Conservation (phyloP, 1,139 yeast genomes). For the Kodamaea arcana region DNA sequence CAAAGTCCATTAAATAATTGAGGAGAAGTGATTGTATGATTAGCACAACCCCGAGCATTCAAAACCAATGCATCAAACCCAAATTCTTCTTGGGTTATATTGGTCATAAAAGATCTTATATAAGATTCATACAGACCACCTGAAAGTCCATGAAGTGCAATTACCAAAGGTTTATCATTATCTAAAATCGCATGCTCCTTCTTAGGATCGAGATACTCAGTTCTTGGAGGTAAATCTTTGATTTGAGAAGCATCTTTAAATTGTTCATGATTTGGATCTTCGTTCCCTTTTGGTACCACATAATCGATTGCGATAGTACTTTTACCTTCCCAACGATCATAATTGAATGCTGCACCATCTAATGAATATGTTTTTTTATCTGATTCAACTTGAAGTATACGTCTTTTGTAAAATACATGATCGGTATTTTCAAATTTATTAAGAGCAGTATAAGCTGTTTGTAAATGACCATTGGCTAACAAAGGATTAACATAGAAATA, state of each 20-base stretch:
- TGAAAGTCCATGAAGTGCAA: slow-evolving; percentile 56
- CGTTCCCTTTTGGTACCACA: slow-evolving; percentile 21
- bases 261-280: slow-evolving; percentile 22
- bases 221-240: slow-evolving; percentile 40
- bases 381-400: slow-evolving; percentile 30
- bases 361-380: slow-evolving; percentile 23
- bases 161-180: slow-evolving; percentile 47
- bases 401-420: slow-evolving; percentile 36
- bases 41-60: slow-evolving; percentile 60
- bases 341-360: slow-evolving; percentile 25
- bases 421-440: slow-evolving; percentile 35
- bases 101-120: slow-evolving; percentile 41
- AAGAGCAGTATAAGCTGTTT: slow-evolving; percentile 44
- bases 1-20: slow-evolving; percentile 57
- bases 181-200: slow-evolving; percentile 26
- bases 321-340: slow-evolving; percentile 41
- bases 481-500: slow-evolving; percentile 36
- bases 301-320: slow-evolving; percentile 41
- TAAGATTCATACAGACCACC: slow-evolving; percentile 64
- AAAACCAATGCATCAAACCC: slow-evolving; percentile 52
- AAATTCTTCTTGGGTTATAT: slow-evolving; percentile 29
- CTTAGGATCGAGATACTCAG: slow-evolving; percentile 35
- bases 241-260: slow-evolving; percentile 34
- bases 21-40: slow-evolving; percentile 55
- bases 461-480: slow-evolving; percentile 41